These are phyloP conservation scores for Lanmaoa pseudosensibilis DNA, from an alignment of 768 basidiomycete genomes.

Conservation along the genomic window DNA sequence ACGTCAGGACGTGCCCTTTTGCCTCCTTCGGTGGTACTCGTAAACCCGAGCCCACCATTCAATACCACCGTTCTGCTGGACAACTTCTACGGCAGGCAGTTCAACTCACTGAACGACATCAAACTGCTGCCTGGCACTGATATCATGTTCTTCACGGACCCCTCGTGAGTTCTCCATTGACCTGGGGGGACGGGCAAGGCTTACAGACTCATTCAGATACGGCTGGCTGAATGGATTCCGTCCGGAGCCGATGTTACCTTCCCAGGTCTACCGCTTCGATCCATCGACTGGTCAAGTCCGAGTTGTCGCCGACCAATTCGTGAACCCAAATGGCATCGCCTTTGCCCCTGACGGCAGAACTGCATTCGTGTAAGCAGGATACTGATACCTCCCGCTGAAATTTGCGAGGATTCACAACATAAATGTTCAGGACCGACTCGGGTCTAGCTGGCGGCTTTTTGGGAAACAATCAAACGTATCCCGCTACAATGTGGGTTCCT, in stretches of 20 bases:
- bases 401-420: constrained; percentile 1
- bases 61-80: constrained; percentile 71
- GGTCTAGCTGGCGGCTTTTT: constrained; percentile 40
- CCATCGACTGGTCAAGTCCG: constrained; percentile 61
- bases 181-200: neutral
- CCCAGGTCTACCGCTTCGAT: constrained; percentile 73
- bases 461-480: constrained; percentile 55
- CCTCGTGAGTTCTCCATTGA: constrained; percentile 46
- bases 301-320: constrained; percentile 78
- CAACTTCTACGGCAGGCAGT: constrained; percentile 78
- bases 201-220: constrained; percentile 41
- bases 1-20: constrained; percentile 63
- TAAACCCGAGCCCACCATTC: constrained; percentile 63
- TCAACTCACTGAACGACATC: constrained; percentile 80
- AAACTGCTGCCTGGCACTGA: constrained; percentile 68
- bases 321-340: constrained; percentile 71
- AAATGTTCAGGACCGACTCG: constrained; percentile 34
- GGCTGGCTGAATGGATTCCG: constrained; percentile 68
- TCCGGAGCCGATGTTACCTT: constrained; percentile 62
- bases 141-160: constrained; percentile 76
- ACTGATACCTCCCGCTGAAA: neutral
- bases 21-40: constrained; percentile 62
- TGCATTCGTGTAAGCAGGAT: constrained; percentile 57
- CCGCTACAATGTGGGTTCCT: constrained; percentile 63
- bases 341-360: constrained; percentile 62